Evolutionary conservation across 148 eudicot genomes (phyloP).

Genomic region (Bassia scoparia): DNA sequence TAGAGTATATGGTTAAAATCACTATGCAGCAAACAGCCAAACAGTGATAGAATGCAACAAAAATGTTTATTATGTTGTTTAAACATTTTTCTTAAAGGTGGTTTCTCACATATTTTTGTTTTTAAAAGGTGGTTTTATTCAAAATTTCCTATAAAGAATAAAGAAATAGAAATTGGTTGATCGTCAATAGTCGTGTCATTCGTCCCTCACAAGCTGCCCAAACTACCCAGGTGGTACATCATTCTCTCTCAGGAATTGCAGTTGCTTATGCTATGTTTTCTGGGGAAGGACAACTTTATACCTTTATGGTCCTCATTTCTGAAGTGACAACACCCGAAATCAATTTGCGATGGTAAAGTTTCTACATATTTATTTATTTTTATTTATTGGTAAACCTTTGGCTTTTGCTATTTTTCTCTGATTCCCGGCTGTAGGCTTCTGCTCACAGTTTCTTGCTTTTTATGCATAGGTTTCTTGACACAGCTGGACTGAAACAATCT

Average conservation of each 20-base stretch:
- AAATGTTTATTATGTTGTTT: no score
- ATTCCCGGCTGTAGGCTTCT: neutral
- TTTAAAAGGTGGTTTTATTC: no score
- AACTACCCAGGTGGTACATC: conserved; percentile 74
- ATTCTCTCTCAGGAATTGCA: conserved; percentile 82
- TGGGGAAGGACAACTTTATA: conserved; percentile 98
- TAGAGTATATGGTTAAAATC: no score
- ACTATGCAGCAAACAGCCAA: no score
- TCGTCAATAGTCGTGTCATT: neutral
- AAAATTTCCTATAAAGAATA: no score
- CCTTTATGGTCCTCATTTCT: conserved; percentile 94
- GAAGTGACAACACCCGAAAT: conserved; percentile 96
- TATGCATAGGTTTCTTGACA: conserved; percentile 78
- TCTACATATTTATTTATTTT: neutral
- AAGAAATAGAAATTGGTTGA: no score
- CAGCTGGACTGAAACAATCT: conserved; percentile 86
- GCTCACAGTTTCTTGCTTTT: conserved; percentile 15
- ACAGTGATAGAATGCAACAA: no score
- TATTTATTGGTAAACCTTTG: neutral
- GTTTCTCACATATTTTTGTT: no score
- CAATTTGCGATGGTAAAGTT: conserved; percentile 87
- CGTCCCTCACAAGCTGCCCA: conserved; percentile 18
- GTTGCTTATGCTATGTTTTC: conserved; percentile 90
- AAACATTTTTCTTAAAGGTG: no score
- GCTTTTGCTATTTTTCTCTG: conserved; percentile 3